Base-by-base conservation (phyloP, 225 moss, liverwort and hornwort genomes). In the Anthoceros angustus region DNA sequence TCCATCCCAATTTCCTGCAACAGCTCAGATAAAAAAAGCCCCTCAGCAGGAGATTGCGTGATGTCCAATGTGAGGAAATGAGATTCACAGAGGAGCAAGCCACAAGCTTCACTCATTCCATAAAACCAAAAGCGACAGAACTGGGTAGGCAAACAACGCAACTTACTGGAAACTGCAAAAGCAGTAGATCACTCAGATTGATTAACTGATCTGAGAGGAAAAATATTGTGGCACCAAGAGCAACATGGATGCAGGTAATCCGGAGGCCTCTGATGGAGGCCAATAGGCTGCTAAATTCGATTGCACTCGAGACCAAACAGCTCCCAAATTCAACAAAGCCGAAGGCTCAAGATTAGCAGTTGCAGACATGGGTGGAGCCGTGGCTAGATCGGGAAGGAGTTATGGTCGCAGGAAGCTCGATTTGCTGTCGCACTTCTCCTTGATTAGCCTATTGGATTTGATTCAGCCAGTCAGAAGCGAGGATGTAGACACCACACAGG, bases 201-300 rank as follows among this genome's bases (percentile, higher is more conserved):
- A 55, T 55, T 55, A 55, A 55, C 55, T 18, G n/a, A 55, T 55
- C n/a, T 55, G 55, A 55, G 55, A 55, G 55, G 55, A 86, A 75
- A 32, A 82, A 74, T 72, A 74, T 65, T 71, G 74, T 77, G 76
- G 88, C 86, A 83, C 77, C 77, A 78, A 81, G 73, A 67, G 67
- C 72, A 76, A 71, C 75, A 81, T 75, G 83, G 87, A 84, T 82
- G 92, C 81, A 85, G 92, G 84, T 84, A 88, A 88, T 80, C 84
- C 79, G 86, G 82, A 82, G 80, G 83, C 77, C 75, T 77, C 81
- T 76, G 83, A 70, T 82, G 76, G 81, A 55, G 14, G 55, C 55
- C 55, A 15, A 23, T 71, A 66, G 79, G 79, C 72, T 71, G 82
- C 86, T 76, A 79, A 32, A 32, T 32, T 32, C 32, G 82, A 80